Conservation (phyloP, 2,329 filamentous ascomycete species). For the Dendryphion nanum region DNA sequence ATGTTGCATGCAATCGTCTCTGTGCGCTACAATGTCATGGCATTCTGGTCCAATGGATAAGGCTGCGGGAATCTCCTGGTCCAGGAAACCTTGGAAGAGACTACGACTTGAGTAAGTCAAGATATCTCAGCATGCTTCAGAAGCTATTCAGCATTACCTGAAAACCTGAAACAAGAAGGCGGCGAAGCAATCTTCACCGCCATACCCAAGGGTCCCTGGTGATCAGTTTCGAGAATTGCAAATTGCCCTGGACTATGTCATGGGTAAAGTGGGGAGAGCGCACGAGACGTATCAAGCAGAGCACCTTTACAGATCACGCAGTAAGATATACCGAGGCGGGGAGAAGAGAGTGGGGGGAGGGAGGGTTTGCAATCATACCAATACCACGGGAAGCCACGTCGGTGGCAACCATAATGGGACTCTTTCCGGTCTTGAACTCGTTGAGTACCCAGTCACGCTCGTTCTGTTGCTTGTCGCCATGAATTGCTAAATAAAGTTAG, state of each 20-base stretch:
- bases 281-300: constrained; percentile 90
- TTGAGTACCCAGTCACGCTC: constrained; percentile 99
- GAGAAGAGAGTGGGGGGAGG: constrained; percentile 40
- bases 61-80: constrained; percentile 60
- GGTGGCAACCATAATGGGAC: constrained; percentile 99
- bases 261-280: constrained; percentile 61
- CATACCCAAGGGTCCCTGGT: constrained; percentile 84
- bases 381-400: constrained; percentile 99
- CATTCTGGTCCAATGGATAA: constrained; percentile 45
- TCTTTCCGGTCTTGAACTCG: constrained; percentile 99
- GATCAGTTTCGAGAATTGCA: constrained; percentile 79
- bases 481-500: constrained; percentile 69
- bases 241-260: constrained; percentile 87
- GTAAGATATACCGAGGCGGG: constrained; percentile 46
- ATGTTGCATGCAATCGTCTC: constrained; percentile 57
- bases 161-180: constrained; percentile 68
- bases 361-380: constrained; percentile 82
- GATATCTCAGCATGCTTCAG: constrained; percentile 76
- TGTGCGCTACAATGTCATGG: constrained; percentile 49
- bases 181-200: constrained; percentile 69
- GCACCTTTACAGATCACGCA: constrained; percentile 68
- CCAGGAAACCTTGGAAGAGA: constrained; percentile 66
- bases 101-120: constrained; percentile 75
- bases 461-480: constrained; percentile 99
- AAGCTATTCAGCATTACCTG: constrained; percentile 53